Conservation (phyloP, 345 rosid genomes). For the Atalantia buxifolia region DNA sequence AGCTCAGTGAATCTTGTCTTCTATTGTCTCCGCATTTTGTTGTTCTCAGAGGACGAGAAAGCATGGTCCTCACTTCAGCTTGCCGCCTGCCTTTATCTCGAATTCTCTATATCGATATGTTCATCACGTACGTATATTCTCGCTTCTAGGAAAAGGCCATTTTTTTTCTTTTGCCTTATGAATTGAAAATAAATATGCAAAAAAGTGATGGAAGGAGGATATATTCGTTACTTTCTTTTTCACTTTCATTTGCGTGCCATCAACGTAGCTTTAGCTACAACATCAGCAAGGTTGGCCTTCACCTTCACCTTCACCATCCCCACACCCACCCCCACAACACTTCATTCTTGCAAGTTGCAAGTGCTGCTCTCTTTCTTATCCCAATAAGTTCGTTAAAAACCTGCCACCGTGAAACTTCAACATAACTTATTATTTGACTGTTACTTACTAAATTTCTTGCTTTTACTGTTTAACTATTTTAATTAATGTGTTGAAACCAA, state of each 20-base stretch:
- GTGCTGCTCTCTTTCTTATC: too few species aligned
- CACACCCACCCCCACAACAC: too few species aligned
- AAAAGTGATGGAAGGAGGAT: not conserved
- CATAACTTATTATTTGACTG: not conserved
- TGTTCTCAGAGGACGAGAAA: not conserved
- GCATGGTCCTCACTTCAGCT: conserved; percentile 3
- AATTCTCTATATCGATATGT: not conserved
- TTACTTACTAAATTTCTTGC: not conserved
- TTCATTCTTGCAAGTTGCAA: too few species aligned
- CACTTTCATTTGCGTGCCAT: not conserved
- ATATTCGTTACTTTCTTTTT: not conserved
- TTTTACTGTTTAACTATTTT: not conserved
- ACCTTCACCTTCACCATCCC: too few species aligned
- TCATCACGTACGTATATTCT: not conserved
- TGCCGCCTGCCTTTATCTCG: not conserved
- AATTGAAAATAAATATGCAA: not conserved
- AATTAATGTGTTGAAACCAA: not conserved
- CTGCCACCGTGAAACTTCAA: too few species aligned
- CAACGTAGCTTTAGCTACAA: not conserved
- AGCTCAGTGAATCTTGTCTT: conserved; percentile 24
- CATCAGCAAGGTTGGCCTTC: not conserved
- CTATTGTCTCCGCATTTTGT: conserved; percentile 1
- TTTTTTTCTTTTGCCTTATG: conserved; percentile 5
- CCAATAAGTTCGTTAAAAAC: too few species aligned
- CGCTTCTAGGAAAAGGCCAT: not conserved